Percentiles rank a stretch among this genome's conserved stretches.
phyloP scores from a whole-genome alignment of 1,139 yeast species.

The Casaregolazyma suthepensis region DNA sequence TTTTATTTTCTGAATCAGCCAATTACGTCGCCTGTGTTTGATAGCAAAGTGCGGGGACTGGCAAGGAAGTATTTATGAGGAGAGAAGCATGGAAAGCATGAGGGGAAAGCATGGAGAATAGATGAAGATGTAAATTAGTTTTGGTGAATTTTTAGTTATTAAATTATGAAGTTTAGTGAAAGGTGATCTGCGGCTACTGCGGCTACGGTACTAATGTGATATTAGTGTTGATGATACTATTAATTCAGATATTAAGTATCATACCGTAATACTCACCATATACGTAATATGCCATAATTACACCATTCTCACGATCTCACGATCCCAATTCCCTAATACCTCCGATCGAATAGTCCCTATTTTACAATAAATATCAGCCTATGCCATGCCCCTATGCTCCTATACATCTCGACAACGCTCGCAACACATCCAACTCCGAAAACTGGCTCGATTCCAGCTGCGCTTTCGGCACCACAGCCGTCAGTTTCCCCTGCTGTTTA shows the following conservation, averaged over 20 bases:
- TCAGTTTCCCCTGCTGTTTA: conserved; percentile 12
- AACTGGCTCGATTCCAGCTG: conserved; percentile 1
- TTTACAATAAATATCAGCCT: background rate
- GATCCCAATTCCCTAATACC: background rate
- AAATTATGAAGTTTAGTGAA: too few relatives aligned
- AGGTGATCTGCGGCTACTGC: too few relatives aligned
- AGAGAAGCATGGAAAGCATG: background rate
- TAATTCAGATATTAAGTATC: too few relatives aligned
- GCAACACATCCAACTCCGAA: conserved; percentile 14
- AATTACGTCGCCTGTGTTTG: conserved; percentile 70
- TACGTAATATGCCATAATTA: too few relatives aligned
- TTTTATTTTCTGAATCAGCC: conserved; percentile 75
- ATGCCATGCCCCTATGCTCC: conserved; percentile 1
- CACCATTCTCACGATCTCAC: background rate
- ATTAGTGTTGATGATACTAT: too few relatives aligned
- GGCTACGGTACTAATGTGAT: too few relatives aligned
- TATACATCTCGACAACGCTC: conserved; percentile 15
- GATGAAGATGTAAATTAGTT: too few relatives aligned
- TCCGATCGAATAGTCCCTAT: conserved; percentile 6
- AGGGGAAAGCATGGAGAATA: background rate
- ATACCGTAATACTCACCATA: too few relatives aligned
- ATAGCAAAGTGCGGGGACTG: conserved; percentile 59
- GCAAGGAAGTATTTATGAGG: conserved; percentile 69
- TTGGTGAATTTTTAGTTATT: too few relatives aligned
- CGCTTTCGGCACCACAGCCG: background rate